Evolutionary conservation across 176 grass and related monocot genomes (phyloP), one percentile per base, ranked within the genome.

Genomic region (barley (Hordeum vulgare)): DNA sequence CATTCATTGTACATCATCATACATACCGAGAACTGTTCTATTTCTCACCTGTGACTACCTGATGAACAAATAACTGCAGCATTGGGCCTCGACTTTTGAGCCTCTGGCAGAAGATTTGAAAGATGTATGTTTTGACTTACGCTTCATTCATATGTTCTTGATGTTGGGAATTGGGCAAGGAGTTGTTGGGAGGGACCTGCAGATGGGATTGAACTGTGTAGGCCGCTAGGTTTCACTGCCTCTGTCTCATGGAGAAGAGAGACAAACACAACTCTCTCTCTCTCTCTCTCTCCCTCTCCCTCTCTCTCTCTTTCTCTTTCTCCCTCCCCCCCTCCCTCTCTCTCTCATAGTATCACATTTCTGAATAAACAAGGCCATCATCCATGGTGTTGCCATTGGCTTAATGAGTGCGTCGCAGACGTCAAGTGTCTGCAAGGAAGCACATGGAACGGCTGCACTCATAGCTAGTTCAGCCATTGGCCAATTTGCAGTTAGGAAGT

Each of bases 121-220:
- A 80, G 68, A 80, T 75, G 83, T 42, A 45, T 72, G 60, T 80
- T 87, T 83, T 90, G 89, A 80, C 80, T 71, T 90, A 27, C 76
- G 68, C 75, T 24, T 45, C 31, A 33, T 67, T 67, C 80, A 57
- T 31, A 49, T 33, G 20, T 75, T 77, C 59, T 31, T 44, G 85
- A 15, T 83, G 80, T 86, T 87, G 85, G 85, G 69, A 87, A 80
- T 66, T 90, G 84, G 25, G 84, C 84, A 62, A 63, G 54, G 61
- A 69, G 80, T 90, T 80, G 84, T 80, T 90, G 89, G 40, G 29
- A 9, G 69, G 17, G 12, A 75, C 59, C 85, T 76, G 71, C 27
- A 33, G 89, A 90, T 84, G 84, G 80, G 80, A 87, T 84, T 75
- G 80, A 63, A 84, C 84, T 84, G 79, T 28, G 53, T 56, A 56